phyloP scores from a whole-genome alignment of 176 grass and related monocot species.

The Dactylis glomerata region DNA sequence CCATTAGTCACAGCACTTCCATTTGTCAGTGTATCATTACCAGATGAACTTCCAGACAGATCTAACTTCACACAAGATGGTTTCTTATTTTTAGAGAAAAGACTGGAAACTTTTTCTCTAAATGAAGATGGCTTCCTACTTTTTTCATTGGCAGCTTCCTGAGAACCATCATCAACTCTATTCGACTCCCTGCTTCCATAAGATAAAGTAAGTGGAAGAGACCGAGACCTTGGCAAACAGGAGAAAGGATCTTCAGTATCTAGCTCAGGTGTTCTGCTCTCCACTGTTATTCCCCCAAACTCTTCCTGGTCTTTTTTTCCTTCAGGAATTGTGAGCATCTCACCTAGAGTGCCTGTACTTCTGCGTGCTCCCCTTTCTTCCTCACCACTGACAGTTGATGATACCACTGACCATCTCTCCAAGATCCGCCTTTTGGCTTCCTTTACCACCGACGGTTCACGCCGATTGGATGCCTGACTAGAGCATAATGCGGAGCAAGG shows the following conservation, averaged over 20 bases:
- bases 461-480: conserved; percentile 44
- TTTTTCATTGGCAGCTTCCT: conserved; percentile 50
- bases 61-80: conserved; percentile 21
- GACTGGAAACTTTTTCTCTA: conserved; percentile 68
- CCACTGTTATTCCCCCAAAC: conserved; percentile 16
- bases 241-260: conserved; percentile 35
- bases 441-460: conserved; percentile 62
- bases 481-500: conserved; percentile 70
- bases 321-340: conserved; percentile 81
- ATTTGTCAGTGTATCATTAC: conserved; percentile 24
- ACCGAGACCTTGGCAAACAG: conserved; percentile 68
- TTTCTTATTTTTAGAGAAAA: conserved; percentile 85
- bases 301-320: conserved; percentile 50
- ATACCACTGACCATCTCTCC: conserved; percentile 79
- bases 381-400: conserved; percentile 42
- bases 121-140: conserved; percentile 63
- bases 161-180: conserved; percentile 22
- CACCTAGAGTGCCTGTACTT: conserved; percentile 69
- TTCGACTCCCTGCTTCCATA: conserved; percentile 33
- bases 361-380: conserved; percentile 53
- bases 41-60: conserved; percentile 3
- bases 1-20: not conserved
- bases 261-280: conserved; percentile 16
- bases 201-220: conserved; percentile 61
- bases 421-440: conserved; percentile 85